Base-by-base conservation (phyloP, 2,329 filamentous ascomycete genomes). In the Fusarium sp. region DNA sequence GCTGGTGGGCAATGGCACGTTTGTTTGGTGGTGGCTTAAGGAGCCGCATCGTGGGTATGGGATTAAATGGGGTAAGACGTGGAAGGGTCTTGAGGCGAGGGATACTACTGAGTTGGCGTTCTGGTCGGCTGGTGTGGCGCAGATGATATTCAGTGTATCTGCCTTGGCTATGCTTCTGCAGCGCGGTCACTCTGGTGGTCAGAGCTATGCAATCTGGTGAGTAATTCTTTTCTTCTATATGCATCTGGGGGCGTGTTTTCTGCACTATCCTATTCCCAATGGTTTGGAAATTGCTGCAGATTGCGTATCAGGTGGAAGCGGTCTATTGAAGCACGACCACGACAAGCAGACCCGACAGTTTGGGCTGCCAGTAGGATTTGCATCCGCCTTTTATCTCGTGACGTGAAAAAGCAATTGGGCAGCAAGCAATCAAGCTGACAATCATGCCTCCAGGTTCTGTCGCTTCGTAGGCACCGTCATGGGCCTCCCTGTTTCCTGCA, bases 61-160 rank as follows among this genome's bases (percentile, higher is more conserved):
- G 3, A 77, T 83, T 65, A 84, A 85, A 70, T 77, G 81, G 55
- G 84, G 84, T 46, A 84, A 83, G 74, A 80, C 78, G 67, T 83
- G 78, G 73, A 77, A 80, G 72, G 81, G 77, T 25, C 74, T 64
- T 45, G 81, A 79, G 63, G 80, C 74, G 45, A 79, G 76, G 31
- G 85, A 87, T 74, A 83, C 81, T 30, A 84, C 84, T 4, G 85
- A 87, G 75, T 67, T 86, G 71, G 80, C 81, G 2, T 85, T 80
- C 55, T 86, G 83, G 82, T 83, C 82, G 10, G 83, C 83, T 3
- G 80, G 81, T 34, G 71, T 83, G 18, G 78, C 79, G 26, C 84
- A 86, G 70, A 74, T 83, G 53, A 72, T 80, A 12, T 75, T 79
- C 43, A 84, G 82, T 57, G 76, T 77, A 3, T 76, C 77, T 25